These are phyloP conservation scores for Hanseniaspora gamundiae DNA, from an alignment of 1,139 yeast species.

Conservation along the genomic window DNA sequence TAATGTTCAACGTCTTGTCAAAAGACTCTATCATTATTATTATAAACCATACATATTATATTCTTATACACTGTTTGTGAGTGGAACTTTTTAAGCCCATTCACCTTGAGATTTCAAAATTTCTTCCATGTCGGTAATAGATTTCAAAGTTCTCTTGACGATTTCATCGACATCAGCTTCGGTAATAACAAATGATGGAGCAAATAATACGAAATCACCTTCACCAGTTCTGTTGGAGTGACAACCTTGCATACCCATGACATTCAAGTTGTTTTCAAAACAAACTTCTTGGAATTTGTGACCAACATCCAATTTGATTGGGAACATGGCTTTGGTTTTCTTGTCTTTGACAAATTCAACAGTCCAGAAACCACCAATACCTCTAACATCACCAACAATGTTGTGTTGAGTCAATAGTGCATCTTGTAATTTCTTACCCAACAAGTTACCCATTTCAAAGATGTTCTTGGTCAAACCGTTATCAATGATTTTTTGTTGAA, in stretches of 20 bases:
- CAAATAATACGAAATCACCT: conserved; percentile 40
- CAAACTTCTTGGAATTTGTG: conserved; percentile 27
- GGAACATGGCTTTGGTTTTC: conserved; percentile 36
- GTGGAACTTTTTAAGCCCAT: too few relatives aligned
- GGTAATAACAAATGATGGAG: conserved; percentile 39
- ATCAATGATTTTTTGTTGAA: conserved; percentile 39
- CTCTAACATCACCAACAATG: conserved; percentile 47
- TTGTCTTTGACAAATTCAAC: conserved; percentile 43
- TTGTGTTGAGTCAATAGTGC: conserved; percentile 25
- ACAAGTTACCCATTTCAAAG: conserved; percentile 35
- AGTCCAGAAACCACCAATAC: conserved; percentile 50
- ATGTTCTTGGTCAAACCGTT: conserved; percentile 37
- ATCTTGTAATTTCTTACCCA: conserved; percentile 33
- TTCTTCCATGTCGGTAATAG: conserved; percentile 9
- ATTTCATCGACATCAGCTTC: conserved; percentile 35
- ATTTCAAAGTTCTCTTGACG: conserved; percentile 19
- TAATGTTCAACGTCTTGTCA: too few relatives aligned
- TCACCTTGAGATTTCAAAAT: conserved; percentile 11
- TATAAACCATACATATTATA: too few relatives aligned
- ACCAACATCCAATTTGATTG: conserved; percentile 26
- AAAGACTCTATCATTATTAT: too few relatives aligned
- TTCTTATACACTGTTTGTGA: not conserved
- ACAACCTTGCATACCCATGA: conserved; percentile 34
- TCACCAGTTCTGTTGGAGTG: conserved; percentile 10
- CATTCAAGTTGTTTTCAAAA: conserved; percentile 32